Evolutionary conservation across 495 filamentous ascomycete genomes (phyloP).

Genomic region (Penicilliopsis zonata): DNA sequence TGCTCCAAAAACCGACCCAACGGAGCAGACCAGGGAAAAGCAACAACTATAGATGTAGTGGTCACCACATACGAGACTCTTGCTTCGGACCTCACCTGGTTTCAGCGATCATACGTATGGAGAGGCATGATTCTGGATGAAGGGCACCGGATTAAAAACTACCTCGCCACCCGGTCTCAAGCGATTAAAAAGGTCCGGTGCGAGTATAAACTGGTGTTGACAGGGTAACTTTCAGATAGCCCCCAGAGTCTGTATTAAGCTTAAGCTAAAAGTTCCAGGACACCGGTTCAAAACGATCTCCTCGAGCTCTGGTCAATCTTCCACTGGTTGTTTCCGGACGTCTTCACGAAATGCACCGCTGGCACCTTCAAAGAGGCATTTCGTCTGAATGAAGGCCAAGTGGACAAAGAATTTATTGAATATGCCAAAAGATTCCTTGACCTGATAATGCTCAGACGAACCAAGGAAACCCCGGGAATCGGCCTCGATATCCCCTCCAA

Average conservation of each 20-base stretch:
- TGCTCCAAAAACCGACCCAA: neutral
- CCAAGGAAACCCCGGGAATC: slow-evolving; percentile 48
- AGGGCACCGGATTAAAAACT: slow-evolving; percentile 52
- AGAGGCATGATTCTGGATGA: slow-evolving; percentile 46
- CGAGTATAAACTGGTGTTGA: slow-evolving; percentile 49
- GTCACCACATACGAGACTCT: slow-evolving; percentile 54
- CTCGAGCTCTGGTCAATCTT: slow-evolving; percentile 51
- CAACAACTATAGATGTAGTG: slow-evolving; percentile 31
- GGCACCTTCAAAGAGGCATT: slow-evolving; percentile 46
- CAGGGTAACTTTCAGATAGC: slow-evolving; percentile 20
- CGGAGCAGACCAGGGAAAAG: neutral
- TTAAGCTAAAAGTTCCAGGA: slow-evolving; percentile 12
- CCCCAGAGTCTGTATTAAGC: neutral
- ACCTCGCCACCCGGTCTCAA: slow-evolving; percentile 33
- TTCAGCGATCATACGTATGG: slow-evolving; percentile 48
- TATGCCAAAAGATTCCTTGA: slow-evolving; percentile 40
- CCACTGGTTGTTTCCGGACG: slow-evolving; percentile 51
- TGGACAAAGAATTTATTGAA: slow-evolving; percentile 41
- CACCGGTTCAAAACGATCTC: slow-evolving; percentile 55
- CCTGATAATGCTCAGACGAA: slow-evolving; percentile 49
- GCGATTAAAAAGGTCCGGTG: slow-evolving; percentile 39
- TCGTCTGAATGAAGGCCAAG: slow-evolving; percentile 42
- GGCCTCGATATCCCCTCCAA: slow-evolving; percentile 48
- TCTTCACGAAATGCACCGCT: slow-evolving; percentile 41
- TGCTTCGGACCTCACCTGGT: slow-evolving; percentile 43